These are phyloP conservation scores for Caryopteris hybrid DNA, from an alignment of 305 asterid genomes.

Conservation along the genomic window DNA sequence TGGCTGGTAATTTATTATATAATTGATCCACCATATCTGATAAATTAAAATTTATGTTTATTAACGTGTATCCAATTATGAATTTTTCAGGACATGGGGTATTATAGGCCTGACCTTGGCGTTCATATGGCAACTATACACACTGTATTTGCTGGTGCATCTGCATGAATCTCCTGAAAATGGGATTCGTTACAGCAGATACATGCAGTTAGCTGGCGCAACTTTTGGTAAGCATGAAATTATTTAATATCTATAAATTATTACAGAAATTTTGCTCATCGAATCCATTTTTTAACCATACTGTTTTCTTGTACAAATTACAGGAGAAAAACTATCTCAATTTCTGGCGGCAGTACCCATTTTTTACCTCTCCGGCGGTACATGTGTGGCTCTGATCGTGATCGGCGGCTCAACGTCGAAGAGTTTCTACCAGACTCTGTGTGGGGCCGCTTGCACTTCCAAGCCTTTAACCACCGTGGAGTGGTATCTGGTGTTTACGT, in stretches of 20 bases:
- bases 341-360: slow-evolving; percentile 58
- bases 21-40: background rate
- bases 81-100: slow-evolving; percentile 44
- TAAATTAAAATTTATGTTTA: background rate
- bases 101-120: slow-evolving; percentile 40
- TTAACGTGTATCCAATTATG: background rate
- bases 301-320: background rate
- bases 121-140: slow-evolving; percentile 86
- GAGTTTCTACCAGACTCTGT: slow-evolving; percentile 53
- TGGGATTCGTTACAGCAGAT: slow-evolving; percentile 87
- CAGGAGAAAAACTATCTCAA: slow-evolving; percentile 61
- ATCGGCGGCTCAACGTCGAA: slow-evolving; percentile 72
- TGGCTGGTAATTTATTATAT: slow-evolving; percentile 52
- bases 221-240: slow-evolving; percentile 57
- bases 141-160: slow-evolving; percentile 64
- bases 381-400: slow-evolving; percentile 70
- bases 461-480: slow-evolving; percentile 61
- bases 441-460: slow-evolving; percentile 48
- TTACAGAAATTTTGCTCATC: no score
- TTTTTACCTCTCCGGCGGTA: slow-evolving; percentile 68
- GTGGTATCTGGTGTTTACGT: slow-evolving; percentile 85
- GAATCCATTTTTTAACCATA: background rate
- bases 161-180: slow-evolving; percentile 73
- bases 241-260: no score
- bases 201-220: slow-evolving; percentile 72